Evolutionary conservation across 1,284 basidiomycete genomes (phyloP), one percentile per base, ranked within the genome.

Genomic region (Trichosporon ovoides): DNA sequence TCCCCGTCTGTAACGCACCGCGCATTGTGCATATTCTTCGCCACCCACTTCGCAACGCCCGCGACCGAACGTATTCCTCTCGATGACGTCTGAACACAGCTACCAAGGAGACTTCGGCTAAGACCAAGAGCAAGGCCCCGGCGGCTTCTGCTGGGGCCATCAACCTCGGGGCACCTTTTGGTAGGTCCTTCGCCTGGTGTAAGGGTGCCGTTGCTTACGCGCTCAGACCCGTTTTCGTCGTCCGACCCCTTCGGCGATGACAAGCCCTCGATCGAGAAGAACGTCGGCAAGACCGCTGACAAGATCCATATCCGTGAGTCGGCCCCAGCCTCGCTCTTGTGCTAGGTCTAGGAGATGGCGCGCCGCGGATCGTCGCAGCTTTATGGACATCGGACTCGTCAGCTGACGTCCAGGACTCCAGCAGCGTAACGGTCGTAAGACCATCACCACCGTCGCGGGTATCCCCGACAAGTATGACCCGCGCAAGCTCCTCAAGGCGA

Each of bases 401-500:
- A 14, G 3, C 37, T 57, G 48, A 58, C 40, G 19, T 10, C 24
- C 64, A 77, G 76, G 82, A 82, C 90, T 99, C 74, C 96, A 99
- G 80, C 96, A 99, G 81, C 85, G 96, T 73, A 99, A 98, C 85
- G 96, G 96, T 69, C 86, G 96, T 71, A 99, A 99, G 85, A 97
- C 94, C 64, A 81, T 98, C 81, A 99, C 96, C 43, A 99, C 95
- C 59, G 83, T 98, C 67, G 95, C 98, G 80, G 96, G 96, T 66
- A 81, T 99, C 64, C 91, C 91, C 61, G 92, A 90, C 81, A 87
- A 92, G 80, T 98, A 95, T 80, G 93, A 98, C 80, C 84, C 87
- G 64, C 97, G 97, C 87, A 98, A 98, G 82, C 84, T 99, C 65
- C 83, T 98, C 78, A 98, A 98, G 80, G 93, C 91, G 20, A 98